Percentiles rank a stretch among this genome's conserved stretches.
These are phyloP conservation scores for Trypanosomatidae sp. DNA, from an alignment of 208 protist genomes.

Conservation along the genomic window DNA sequence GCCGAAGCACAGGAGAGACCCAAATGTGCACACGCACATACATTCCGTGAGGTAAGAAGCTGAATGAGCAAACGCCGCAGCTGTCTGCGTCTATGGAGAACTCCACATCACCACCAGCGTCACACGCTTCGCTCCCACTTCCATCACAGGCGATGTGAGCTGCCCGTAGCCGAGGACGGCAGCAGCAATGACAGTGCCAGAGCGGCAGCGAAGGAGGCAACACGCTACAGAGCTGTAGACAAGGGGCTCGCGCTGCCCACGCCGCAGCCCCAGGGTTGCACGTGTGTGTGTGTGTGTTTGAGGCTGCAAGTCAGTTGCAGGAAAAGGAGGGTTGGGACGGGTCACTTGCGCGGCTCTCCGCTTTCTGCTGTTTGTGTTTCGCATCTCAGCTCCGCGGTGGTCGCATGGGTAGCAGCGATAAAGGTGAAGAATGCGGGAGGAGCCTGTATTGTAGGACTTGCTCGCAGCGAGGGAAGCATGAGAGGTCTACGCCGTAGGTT, in stretches of 20 bases:
- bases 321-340: neutral
- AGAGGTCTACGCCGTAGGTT: neutral
- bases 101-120: neutral
- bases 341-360: neutral
- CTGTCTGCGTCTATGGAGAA: neutral
- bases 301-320: neutral
- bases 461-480: neutral
- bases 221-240: neutral
- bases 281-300: neutral
- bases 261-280: neutral
- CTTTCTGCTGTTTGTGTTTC: neutral
- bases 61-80: neutral
- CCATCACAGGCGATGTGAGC: neutral
- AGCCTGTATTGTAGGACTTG: neutral
- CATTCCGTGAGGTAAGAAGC: neutral
- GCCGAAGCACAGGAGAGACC: neutral
- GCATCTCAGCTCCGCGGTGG: neutral
- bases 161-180: neutral
- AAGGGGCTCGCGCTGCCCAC: neutral
- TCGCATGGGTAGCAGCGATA: neutral
- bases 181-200: neutral
- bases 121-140: neutral
- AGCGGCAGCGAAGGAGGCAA: neutral
- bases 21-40: neutral
- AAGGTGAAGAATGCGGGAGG: neutral